Evolutionary conservation across 306 rosid species (phyloP).

Genomic region (Quercus glauca): DNA sequence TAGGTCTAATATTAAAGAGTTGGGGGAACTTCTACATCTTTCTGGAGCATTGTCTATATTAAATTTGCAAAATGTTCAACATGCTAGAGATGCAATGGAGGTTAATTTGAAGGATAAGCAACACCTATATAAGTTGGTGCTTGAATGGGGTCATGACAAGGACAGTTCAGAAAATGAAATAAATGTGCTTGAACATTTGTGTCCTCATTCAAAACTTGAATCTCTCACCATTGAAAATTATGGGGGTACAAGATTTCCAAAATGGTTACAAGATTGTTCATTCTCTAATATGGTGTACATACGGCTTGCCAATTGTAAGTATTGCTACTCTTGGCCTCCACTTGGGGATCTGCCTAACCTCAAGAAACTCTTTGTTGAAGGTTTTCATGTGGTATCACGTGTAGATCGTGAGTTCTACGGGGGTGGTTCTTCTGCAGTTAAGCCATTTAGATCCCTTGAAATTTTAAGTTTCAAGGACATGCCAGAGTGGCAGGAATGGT

Average conservation of each 20-base stretch:
- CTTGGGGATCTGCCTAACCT: neutral
- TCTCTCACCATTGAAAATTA: neutral
- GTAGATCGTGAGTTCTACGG: neutral
- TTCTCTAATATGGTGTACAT: neutral
- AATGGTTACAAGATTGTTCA: neutral
- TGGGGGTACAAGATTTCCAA: conserved; percentile 4
- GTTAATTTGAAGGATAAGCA: too few species aligned
- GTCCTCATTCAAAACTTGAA: neutral
- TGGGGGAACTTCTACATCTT: too few species aligned
- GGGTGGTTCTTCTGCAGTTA: neutral
- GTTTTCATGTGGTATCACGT: neutral
- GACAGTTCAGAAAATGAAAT: neutral
- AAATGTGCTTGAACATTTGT: neutral
- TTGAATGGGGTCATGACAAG: too few species aligned
- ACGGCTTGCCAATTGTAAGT: neutral
- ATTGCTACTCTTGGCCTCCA: neutral
- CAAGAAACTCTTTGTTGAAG: neutral
- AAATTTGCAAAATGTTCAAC: too few species aligned
- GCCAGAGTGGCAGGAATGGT: too few species aligned
- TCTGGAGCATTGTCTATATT: too few species aligned
- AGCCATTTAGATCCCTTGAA: too few species aligned
- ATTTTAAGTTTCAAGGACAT: too few species aligned
- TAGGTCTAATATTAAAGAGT: too few species aligned
- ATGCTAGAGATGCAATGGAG: too few species aligned
- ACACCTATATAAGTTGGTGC: too few species aligned